Conservation (phyloP, 352 stramenopile species). For the Blastocystis sp. region DNA sequence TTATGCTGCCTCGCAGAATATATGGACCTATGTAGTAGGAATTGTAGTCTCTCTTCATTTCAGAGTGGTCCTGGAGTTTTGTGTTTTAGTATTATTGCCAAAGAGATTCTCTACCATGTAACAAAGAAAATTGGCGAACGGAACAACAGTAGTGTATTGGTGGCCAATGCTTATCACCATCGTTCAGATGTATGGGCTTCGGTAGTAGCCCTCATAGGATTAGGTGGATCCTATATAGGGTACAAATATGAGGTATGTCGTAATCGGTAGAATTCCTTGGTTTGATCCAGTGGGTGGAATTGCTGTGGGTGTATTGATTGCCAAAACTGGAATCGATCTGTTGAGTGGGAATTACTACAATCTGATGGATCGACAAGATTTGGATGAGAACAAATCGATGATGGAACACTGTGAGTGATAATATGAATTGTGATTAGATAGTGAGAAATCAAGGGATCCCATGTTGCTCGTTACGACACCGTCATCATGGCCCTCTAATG, state of each 20-base stretch:
- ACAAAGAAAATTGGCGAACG: constrained; percentile 43
- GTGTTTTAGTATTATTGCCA: background rate
- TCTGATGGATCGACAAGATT: constrained; percentile 38
- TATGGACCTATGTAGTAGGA: background rate
- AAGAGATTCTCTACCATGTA: constrained; percentile 36
- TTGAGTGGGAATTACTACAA: constrained; percentile 46
- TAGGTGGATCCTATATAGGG: constrained; percentile 21
- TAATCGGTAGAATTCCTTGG: background rate
- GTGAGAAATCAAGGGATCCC: constrained; percentile 4
- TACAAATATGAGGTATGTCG: background rate
- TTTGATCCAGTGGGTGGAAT: constrained; percentile 26
- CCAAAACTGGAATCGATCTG: constrained; percentile 27
- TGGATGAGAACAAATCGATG: constrained; percentile 24
- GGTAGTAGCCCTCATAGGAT: constrained; percentile 7
- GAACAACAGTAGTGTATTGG: constrained; percentile 16
- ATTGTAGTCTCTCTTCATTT: background rate
- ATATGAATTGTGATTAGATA: background rate
- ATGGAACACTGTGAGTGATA: background rate
- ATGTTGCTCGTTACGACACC: constrained; percentile 5
- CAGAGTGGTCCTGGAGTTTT: constrained; percentile 48
- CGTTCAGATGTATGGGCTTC: constrained; percentile 41
- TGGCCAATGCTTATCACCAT: constrained; percentile 50
- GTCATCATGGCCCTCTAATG: constrained; percentile 17
- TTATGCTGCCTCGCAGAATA: background rate
- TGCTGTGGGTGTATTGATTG: constrained; percentile 40